Conservation (phyloP, 225 moss, liverwort and hornwort genomes). For the Thuidium tamariscinum region DNA sequence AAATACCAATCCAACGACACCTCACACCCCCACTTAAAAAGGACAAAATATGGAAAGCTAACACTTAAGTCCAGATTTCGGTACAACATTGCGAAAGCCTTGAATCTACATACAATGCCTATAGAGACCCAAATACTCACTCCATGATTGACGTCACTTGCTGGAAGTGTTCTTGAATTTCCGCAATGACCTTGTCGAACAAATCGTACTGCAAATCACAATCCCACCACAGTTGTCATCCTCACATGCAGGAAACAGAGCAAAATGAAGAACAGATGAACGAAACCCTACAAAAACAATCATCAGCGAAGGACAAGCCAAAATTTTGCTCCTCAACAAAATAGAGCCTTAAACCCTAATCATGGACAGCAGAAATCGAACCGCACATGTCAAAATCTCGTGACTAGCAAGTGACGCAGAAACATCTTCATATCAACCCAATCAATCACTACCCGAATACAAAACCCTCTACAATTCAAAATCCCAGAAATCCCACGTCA, state of each 20-base stretch:
- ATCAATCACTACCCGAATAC: not conserved
- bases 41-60: not conserved
- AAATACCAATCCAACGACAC: not conserved
- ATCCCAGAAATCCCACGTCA: not conserved
- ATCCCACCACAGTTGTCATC: not conserved
- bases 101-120: not conserved
- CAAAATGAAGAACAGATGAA: not conserved
- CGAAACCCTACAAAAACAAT: not conserved
- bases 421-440: not conserved
- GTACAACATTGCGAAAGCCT: not conserved
- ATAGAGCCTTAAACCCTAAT: slow-evolving; percentile 1
- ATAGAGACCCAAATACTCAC: slow-evolving; percentile 20
- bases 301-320: not conserved
- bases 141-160: slow-evolving; percentile 68
- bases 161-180: slow-evolving; percentile 76
- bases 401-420: not conserved
- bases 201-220: slow-evolving; percentile 68
- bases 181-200: slow-evolving; percentile 74
- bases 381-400: not conserved
- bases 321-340: not conserved
- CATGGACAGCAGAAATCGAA: not conserved
- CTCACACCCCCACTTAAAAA: not conserved
- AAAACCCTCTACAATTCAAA: not conserved
- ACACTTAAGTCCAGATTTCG: not conserved
- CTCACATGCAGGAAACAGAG: not conserved